phyloP scores from a whole-genome alignment of 2,329 filamentous ascomycete species.

The Diatrype stigma region DNA sequence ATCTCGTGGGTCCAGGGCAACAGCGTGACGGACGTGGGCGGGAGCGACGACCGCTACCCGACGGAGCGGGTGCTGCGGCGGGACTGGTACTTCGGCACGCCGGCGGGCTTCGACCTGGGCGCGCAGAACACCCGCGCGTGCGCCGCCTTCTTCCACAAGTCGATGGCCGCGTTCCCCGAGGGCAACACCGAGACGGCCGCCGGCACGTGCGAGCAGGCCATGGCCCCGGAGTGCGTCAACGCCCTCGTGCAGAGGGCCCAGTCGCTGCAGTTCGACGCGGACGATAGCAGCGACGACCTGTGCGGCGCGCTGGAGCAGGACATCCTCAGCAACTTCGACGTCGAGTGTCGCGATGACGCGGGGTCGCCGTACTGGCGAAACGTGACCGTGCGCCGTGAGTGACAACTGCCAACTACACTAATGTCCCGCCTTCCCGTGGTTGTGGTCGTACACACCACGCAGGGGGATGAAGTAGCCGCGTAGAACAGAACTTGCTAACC shows the following conservation, averaged over 20 bases:
- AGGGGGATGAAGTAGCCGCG: not conserved
- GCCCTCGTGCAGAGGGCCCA: not conserved
- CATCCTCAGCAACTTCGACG: not conserved
- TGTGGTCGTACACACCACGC: too few relatives aligned
- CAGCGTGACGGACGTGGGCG: not conserved
- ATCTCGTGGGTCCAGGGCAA: not conserved
- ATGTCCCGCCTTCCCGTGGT: not conserved
- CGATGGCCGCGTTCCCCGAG: not conserved
- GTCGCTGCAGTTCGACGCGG: not conserved
- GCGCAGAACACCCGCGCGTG: not conserved
- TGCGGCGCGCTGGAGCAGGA: not conserved
- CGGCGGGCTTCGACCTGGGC: not conserved
- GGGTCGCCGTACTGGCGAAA: not conserved
- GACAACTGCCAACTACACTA: not conserved
- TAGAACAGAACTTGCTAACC: not conserved
- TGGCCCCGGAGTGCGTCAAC: not conserved
- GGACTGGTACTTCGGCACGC: not conserved
- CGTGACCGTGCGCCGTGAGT: not conserved
- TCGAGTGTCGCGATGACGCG: not conserved
- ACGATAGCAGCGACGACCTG: not conserved
- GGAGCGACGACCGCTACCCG: not conserved
- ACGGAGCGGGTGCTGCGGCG: not conserved
- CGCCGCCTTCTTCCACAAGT: not conserved
- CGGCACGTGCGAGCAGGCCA: not conserved
- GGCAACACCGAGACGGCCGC: not conserved